These are phyloP conservation scores for Immersiella caudata DNA, from an alignment of 495 filamentous ascomycete species.

Conservation along the genomic window DNA sequence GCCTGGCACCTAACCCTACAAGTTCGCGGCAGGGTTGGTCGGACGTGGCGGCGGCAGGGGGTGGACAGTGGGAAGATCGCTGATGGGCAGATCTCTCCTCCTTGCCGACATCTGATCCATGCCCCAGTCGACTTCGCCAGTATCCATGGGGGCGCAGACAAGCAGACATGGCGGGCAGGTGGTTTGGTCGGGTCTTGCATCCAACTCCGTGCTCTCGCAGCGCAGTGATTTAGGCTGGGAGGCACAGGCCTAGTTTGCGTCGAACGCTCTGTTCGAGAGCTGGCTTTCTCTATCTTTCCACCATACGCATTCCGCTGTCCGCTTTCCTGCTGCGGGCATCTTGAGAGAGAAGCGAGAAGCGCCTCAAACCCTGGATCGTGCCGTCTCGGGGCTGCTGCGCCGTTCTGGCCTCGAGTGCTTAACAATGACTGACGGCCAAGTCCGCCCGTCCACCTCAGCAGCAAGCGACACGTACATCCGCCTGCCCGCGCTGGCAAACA, in stretches of 20 bases:
- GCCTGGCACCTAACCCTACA: conserved; percentile 20
- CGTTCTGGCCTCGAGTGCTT: conserved; percentile 16
- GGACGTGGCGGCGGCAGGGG: conserved; percentile 18
- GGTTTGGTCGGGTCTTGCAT: conserved; percentile 20
- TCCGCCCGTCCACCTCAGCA: not conserved
- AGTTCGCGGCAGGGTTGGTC: not conserved
- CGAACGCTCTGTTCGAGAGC: conserved; percentile 17
- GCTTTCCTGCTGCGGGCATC: not conserved
- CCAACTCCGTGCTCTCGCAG: conserved; percentile 23
- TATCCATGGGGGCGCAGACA: not conserved
- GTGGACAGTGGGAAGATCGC: conserved; percentile 31
- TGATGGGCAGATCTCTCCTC: conserved; percentile 37
- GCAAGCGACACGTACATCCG: not conserved
- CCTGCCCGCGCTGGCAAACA: not conserved
- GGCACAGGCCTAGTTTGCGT: conserved; percentile 20
- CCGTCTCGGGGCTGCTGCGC: conserved; percentile 20
- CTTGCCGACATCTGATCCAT: conserved; percentile 31
- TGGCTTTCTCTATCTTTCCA: not conserved
- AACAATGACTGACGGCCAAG: not conserved
- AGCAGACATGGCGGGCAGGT: conserved; percentile 17
- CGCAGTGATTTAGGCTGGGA: conserved; percentile 26
- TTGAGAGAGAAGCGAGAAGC: not conserved
- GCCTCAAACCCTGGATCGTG: not conserved
- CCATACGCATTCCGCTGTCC: not conserved
- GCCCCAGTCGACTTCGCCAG: conserved; percentile 6